Evolutionary conservation across 176 grass and related monocot species (phyloP), one percentile per base, ranked within the genome.

Genomic region (Rhynchospora tenuis): DNA sequence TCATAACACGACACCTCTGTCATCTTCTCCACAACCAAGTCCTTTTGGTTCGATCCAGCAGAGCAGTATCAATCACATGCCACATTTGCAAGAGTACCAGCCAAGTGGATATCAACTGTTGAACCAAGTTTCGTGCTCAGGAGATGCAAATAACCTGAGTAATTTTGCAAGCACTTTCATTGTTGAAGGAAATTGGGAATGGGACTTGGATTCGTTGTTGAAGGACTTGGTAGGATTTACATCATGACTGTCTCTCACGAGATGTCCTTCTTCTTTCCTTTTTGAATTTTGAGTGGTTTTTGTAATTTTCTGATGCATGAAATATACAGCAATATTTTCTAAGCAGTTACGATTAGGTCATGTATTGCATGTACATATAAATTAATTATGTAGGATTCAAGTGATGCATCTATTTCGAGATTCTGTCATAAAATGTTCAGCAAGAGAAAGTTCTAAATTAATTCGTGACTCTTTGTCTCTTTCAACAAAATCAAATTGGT

Each of bases 141-240:
- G 12, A 7, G 24, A 76, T 76, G 73, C 48, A 28, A 52, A 74
- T 48, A 74, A 76, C 73, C 73, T 54, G 73, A 76, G 60, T 66
- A 67, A 67, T 66, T 9, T 28, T 27, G 5, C 31, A 33, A 31
- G 77, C 22, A 9, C 20, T 52, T 66, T 12, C 28, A 82, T 52
- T 43, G 80, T 52, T 19, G 20, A 45, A 50, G 51, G 80, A 14
- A 64, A 15, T 82, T 64, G 11, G 9, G 80, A 65, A 0, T 82
- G 33, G 80, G 80, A 82, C 80, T 26, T 66, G 7, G 80, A 82
- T 67, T 52, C 59, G 16, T 82, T 63, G 20, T 82, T 66, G 23
- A 67, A 33, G 44, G 60, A 82, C 7, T 51, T 51, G 42, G 42
- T 61, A 52, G n/a, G 71, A 20, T 82, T 43, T 59, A 0, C 16